Evolutionary conservation across 2,329 filamentous ascomycete species (phyloP), one percentile per base, ranked within the genome.

Genomic region (Chaetomium globosum): DNA sequence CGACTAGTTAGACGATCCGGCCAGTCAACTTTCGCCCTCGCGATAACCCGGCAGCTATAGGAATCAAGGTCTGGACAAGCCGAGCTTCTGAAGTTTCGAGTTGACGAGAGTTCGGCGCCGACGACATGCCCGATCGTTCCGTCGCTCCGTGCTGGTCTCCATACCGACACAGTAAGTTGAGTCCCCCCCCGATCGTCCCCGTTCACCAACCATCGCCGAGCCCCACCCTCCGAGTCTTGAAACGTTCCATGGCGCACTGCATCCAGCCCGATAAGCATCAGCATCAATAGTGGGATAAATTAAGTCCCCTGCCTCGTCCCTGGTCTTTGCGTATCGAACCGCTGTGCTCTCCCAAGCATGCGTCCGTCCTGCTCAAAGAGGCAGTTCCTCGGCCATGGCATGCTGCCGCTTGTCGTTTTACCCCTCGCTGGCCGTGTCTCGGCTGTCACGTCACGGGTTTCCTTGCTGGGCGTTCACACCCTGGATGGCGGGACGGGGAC

Each of bases 171-270:
- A 36, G 9, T 36, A 19, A n/a, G 13, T 39, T 19, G 39, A n/a
- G 39, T 19, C n/a, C 7, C 39, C 39, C 16, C 7, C 33, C 33
- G n/a, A 16, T n/a, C 39, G 39, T 43, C 39, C n/a, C 39, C 39
- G n/a, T 19, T 43, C 39, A 43, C 39, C 39, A 43, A 43, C 16
- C 39, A 19, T 7, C 39, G 16, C 39, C 39, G 39, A 43, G 39
- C 39, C 39, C 39, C 39, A n/a, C 39, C 39, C 39, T 39, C 28
- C 36, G 28, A 3, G 19, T 33, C 30, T 54, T 23, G 52, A 36
- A 21, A 36, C 52, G 28, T 54, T 54, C 52, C 51, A 53, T 53
- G n/a, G n/a, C 39, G 31, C 31, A 12, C 31, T 56, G 53, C 53
- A 39, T 43, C 53, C 12, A 19, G 23, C 33, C 26, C 43, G 43